Base-by-base conservation (phyloP, 2,329 filamentous ascomycete species). In the Huntiella decipiens region DNA sequence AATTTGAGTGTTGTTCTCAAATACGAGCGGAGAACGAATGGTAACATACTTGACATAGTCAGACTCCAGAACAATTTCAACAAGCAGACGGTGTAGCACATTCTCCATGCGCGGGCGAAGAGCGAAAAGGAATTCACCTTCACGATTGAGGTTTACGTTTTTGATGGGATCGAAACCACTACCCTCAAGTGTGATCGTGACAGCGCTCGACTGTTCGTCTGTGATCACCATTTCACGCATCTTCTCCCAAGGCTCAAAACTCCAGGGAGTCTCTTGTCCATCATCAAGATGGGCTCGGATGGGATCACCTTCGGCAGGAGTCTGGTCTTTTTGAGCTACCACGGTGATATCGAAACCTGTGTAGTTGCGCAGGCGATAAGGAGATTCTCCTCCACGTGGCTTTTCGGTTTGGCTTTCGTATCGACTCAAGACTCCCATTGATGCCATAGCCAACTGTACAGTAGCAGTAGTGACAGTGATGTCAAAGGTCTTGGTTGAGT, bases 31-130 rank as follows among this genome's bases (percentile, higher is more conserved):
- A 13, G 88, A 96, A 19, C 91, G 76, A 56, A 98, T 78, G 1
- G 87, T 98, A 56, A 98, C 92, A 58, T 93, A 92, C 65, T 98
- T 98, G 63, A 98, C 83, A 56, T 96, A 96, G 65, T 98, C 88
- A 1, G 75, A 66, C n/a, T 86, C 91, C 17, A 98, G 70, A 45
- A 75, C 84, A 45, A 98, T 81, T 48, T 98, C 91, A 0, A 96
- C 87, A 17, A 96, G 75, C 13, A 98, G 72, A 16, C 87, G 81
- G 59, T 98, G 92, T 52, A 88, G 70, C 2, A 94, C 71, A 49
- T 82, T 73, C 55, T 94, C 82, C 51, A 85, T 80, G 59, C 86
- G 83, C 2, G 92, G 91, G 49, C 84, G 82, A 39, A 98, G 69
- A 43, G 81, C 84, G 63, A 94, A 98, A 16, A 96, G 61, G 40